phyloP scores from a whole-genome alignment of 257 asterid species.

The Solanum acaule region DNA sequence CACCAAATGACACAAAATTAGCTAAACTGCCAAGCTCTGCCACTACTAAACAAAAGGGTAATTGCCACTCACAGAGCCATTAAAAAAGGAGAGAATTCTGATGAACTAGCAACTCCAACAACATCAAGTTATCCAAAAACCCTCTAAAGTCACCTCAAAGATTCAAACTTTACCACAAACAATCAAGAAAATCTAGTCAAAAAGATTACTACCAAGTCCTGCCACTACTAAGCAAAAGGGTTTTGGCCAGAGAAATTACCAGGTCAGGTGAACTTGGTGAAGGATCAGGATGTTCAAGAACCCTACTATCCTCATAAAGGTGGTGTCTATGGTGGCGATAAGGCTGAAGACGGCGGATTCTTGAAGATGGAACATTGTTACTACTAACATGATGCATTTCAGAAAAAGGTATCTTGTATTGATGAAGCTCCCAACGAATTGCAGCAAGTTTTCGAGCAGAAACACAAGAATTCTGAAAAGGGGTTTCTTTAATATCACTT shows the following conservation, averaged over 20 bases:
- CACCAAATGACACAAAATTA: not conserved
- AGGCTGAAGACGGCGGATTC: slow-evolving; percentile 52
- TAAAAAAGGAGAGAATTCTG: not conserved
- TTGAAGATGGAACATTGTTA: slow-evolving; percentile 29
- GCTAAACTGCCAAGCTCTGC: not conserved
- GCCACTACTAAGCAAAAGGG: not conserved
- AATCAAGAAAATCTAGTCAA: not conserved
- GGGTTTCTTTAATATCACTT: slow-evolving; percentile 2
- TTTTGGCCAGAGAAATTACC: slow-evolving; percentile 31
- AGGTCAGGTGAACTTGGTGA: slow-evolving; percentile 53
- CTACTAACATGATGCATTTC: slow-evolving; percentile 36
- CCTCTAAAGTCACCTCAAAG: not conserved
- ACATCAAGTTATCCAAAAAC: not conserved
- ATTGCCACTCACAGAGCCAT: not conserved
- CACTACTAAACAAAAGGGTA: not conserved
- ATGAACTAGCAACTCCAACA: not conserved
- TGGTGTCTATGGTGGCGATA: slow-evolving; percentile 23
- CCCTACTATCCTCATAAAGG: slow-evolving; percentile 27
- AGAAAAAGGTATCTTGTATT: slow-evolving; percentile 37
- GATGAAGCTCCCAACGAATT: slow-evolving; percentile 69
- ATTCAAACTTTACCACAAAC: not conserved
- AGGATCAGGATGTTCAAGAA: slow-evolving; percentile 45
- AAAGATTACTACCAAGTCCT: not conserved
- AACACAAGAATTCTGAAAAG: slow-evolving; percentile 20
- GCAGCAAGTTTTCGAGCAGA: slow-evolving; percentile 91